These are phyloP conservation scores for Acanthamoeba sp. DNA, from an alignment of 208 protist species.

Conservation along the genomic window DNA sequence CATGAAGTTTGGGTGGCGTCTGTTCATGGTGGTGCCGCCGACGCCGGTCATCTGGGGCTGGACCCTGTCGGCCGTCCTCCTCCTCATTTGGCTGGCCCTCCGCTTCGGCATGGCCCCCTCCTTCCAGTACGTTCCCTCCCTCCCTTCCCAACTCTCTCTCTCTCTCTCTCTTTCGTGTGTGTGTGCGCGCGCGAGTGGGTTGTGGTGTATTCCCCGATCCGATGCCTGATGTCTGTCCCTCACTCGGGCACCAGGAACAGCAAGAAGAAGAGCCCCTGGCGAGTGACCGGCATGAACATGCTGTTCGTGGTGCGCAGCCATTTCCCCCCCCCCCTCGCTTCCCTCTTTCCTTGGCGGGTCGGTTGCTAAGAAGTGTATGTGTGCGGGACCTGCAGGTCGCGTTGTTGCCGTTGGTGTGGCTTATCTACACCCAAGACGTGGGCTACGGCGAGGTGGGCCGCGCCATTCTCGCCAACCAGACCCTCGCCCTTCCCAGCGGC, in stretches of 20 bases:
- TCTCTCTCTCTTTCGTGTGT: no score
- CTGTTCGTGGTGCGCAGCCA: not conserved
- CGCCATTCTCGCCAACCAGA: not conserved
- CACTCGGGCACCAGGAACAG: not conserved
- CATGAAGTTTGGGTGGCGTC: constrained; percentile 40
- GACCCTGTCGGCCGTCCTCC: constrained; percentile 3
- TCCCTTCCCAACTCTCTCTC: not conserved
- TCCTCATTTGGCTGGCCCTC: constrained; percentile 4
- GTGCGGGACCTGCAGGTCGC: constrained; percentile 27
- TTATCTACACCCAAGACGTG: constrained; percentile 44
- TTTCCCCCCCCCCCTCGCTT: not conserved
- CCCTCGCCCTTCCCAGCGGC: not conserved
- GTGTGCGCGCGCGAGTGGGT: no score
- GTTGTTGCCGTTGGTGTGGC: constrained; percentile 6
- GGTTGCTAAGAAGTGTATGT: not conserved
- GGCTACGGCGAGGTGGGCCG: constrained; percentile 44
- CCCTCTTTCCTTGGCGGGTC: not conserved
- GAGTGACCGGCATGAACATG: constrained; percentile 31
- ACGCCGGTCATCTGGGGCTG: constrained; percentile 42
- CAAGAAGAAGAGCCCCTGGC: constrained; percentile 41
- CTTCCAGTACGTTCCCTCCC: not conserved
- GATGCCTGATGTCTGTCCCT: no score
- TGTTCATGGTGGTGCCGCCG: constrained; percentile 45
- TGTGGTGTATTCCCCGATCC: no score
- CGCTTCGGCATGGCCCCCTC: constrained; percentile 20